Conservation (phyloP, 441 rosid species). For the Croton setiger region DNA sequence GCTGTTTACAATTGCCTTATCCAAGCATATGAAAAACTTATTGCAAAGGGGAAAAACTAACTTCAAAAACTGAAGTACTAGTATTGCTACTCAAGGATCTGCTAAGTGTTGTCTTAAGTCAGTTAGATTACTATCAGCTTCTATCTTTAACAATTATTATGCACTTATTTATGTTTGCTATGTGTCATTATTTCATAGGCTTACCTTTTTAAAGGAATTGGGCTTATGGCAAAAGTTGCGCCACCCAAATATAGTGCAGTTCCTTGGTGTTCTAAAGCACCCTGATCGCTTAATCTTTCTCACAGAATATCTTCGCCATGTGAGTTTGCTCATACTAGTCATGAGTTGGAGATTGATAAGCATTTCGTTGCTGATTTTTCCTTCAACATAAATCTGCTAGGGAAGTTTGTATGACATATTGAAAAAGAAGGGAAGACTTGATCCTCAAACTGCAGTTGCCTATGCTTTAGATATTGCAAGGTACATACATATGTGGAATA, state of each 20-base stretch:
- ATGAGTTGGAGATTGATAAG: neutral
- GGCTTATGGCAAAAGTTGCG: slow-evolving; percentile 63
- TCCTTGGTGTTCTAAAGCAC: slow-evolving; percentile 62
- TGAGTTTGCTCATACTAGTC: slow-evolving; percentile 24
- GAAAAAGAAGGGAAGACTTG: slow-evolving; percentile 50
- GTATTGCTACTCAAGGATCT: neutral
- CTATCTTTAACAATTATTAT: slow-evolving; percentile 11
- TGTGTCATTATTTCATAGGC: slow-evolving; percentile 27
- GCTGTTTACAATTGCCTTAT: slow-evolving; percentile 1
- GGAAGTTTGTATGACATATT: slow-evolving; percentile 61
- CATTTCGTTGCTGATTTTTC: slow-evolving; percentile 18
- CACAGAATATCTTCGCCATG: slow-evolving; percentile 59
- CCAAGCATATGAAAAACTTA: neutral
- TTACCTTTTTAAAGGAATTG: slow-evolving; percentile 50
- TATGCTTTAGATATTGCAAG: slow-evolving; percentile 70
- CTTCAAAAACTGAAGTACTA: neutral
- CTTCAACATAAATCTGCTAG: slow-evolving; percentile 27
- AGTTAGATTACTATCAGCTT: slow-evolving; percentile 7
- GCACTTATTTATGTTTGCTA: slow-evolving; percentile 5
- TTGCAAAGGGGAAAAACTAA: neutral
- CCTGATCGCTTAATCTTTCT: slow-evolving; percentile 57
- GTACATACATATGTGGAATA: slow-evolving; percentile 27
- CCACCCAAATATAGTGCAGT: slow-evolving; percentile 72
- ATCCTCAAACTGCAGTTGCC: slow-evolving; percentile 45
- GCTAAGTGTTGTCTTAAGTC: neutral